Conservation (phyloP, 805 yeast species). For the Blastobotrys americana region DNA sequence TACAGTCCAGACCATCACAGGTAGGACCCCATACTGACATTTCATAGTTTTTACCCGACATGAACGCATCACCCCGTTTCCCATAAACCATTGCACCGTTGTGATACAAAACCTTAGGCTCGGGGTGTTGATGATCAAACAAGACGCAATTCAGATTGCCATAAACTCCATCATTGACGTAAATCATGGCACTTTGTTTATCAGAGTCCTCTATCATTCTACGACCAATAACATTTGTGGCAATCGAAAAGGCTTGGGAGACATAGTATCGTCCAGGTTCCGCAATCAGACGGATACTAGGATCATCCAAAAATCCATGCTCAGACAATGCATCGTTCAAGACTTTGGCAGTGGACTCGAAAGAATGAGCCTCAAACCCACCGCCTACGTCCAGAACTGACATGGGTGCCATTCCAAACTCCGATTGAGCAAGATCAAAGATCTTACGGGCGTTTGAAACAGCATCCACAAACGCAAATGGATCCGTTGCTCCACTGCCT, state of each 20-base stretch:
- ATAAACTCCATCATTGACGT: slow-evolving; percentile 90
- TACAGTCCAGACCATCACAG: slow-evolving; percentile 92
- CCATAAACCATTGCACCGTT: slow-evolving; percentile 30
- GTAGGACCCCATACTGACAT: slow-evolving; percentile 95
- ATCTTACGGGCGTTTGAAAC: slow-evolving; percentile 60
- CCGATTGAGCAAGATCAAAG: slow-evolving; percentile 48
- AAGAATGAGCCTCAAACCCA: slow-evolving; percentile 63
- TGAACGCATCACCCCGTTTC: slow-evolving; percentile 1
- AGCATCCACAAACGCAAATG: slow-evolving; percentile 59
- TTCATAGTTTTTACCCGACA: slow-evolving; percentile 3
- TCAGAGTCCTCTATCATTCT: slow-evolving; percentile 39
- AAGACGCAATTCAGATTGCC: slow-evolving; percentile 92
- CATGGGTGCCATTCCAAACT: slow-evolving; percentile 41
- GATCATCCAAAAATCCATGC: slow-evolving; percentile 45
- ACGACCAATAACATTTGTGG: slow-evolving; percentile 78
- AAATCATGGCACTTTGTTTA: slow-evolving; percentile 55
- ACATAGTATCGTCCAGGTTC: slow-evolving; percentile 93
- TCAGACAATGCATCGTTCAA: slow-evolving; percentile 49
- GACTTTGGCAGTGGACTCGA: slow-evolving; percentile 50
- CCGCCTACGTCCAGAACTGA: slow-evolving; percentile 82
- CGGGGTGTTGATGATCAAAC: slow-evolving; percentile 83
- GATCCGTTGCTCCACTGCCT: slow-evolving; percentile 86
- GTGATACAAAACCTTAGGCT: slow-evolving; percentile 58
- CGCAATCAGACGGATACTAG: slow-evolving; percentile 55
- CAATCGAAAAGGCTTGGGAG: slow-evolving; percentile 78